Base-by-base conservation (phyloP, 139 green algal genomes). In the Tetraselmis striata region DNA sequence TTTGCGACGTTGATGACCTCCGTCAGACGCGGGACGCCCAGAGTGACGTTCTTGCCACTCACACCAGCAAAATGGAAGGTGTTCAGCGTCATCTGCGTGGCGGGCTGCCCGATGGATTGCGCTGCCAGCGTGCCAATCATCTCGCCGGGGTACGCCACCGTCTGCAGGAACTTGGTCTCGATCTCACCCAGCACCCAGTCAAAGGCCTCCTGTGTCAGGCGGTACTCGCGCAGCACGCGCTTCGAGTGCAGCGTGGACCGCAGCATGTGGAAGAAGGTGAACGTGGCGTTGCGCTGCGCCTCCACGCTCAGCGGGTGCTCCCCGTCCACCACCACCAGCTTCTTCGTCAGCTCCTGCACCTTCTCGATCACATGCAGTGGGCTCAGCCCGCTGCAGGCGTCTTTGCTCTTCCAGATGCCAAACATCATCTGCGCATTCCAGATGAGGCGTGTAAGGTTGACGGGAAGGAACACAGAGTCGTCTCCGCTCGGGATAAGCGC, bases 1-100 rank as follows among this genome's bases (percentile, higher is more conserved):
- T 99, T 99, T 58, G 97, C 93, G 26, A 99, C 92, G 88, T 99
- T 99, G 91, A 99, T 99, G 92, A 99, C 98, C 88, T 99, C 97
- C 2, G 93, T 98, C 28, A 99, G 89, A 29, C 97, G 94, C 5
- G 97, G 97, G 88, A 99, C 96, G 59, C 97, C 97, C 82, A 99
- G 93, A 32, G 97, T 99, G 29, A 99, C 97, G 87, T 99, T 99
- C 93, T 98, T 98, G 75, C 95, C 97, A 97, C 83, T 98, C 92
- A 26, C 93, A 90, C 94, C 93, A 2, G 94, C 94, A 84, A 93
- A 96, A 84, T 99, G 97, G 92, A 99, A 99, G 26, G 97, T 98
- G 91, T 98, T 98, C 58, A 98, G 91, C 67, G 94, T 98, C 94
- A 97, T 98, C 90, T 95, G 93, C 45, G 97, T 99, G 29, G 97